phyloP scores from a whole-genome alignment of 306 rosid species.

The Casuarina cunninghamiana region DNA sequence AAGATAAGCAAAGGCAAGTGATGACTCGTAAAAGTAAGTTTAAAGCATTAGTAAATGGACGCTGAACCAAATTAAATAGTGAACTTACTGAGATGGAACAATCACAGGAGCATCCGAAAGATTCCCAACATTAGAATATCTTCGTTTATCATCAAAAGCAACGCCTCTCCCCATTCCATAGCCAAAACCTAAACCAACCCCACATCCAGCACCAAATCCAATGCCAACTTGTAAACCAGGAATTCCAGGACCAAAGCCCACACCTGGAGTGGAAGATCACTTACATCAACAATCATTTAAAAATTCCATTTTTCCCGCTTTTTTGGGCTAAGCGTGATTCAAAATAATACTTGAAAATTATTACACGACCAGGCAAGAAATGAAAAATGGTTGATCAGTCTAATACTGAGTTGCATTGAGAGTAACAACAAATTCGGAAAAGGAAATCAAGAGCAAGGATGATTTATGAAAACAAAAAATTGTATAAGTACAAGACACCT shows the following conservation, averaged over 20 bases:
- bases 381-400: neutral
- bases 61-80: neutral
- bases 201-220: conserved; percentile 91
- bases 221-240: conserved; percentile 80
- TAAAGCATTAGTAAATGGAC: conserved; percentile 5
- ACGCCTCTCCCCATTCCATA: conserved; percentile 88
- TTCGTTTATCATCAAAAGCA: conserved; percentile 63
- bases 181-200: conserved; percentile 88
- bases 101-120: conserved; percentile 34
- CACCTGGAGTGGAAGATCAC: conserved; percentile 51
- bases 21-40: conserved; percentile 11
- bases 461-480: neutral
- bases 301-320: neutral
- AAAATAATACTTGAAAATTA: neutral
- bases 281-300: conserved; percentile 13
- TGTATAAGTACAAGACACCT: neutral
- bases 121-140: conserved; percentile 72
- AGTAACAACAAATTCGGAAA: neutral
- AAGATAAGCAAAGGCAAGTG: neutral
- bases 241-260: conserved; percentile 87
- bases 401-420: neutral
- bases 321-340: neutral
- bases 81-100: conserved; percentile 63
- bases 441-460: neutral
- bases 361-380: neutral